Base-by-base conservation (phyloP, 2,329 filamentous ascomycete genomes). In the Helotiales sp. region DNA sequence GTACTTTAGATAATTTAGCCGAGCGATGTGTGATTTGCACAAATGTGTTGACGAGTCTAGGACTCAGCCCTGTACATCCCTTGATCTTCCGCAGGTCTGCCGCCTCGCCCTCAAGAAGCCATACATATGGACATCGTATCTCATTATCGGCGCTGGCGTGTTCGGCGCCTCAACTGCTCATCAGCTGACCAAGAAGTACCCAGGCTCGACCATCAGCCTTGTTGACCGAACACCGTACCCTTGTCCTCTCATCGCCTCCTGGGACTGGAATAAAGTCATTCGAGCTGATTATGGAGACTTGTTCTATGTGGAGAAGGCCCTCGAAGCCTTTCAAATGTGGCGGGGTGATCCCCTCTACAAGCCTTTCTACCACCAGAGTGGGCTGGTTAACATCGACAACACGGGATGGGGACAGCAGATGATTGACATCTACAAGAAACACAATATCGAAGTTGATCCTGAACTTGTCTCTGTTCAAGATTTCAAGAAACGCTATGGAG, bases 211-310 rank as follows among this genome's bases (percentile, higher is more conserved):
- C 10, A 79, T 85, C 61, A 80, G 77, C 1, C 73, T 85, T 6
- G 72, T 85, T 26, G 83, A 86, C 72, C 79, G 80, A 11, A 70
- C 76, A 1, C 72, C 74, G 11, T 71, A 67, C 24, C 81, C 83
- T 2, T 79, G 78, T n/a, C 72, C 75, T 1, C 66, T 75, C 47
- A 85, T 83, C 8, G 86, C 86, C 2, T 87, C 86, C 0, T 43
- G 40, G 40, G 40, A 43, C 86, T 83, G 85, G 78, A 88, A 87
- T 76, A 88, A 88, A 70, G 84, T 88, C 55, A 80, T 88, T 10
- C 83, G 86, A 66, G 84, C 85, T 17, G 86, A 88, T 71, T 88
- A 88, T 76, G 80, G 82, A 57, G 82, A 84, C 69, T 76, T 82
- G 0, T 79, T 87, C 8, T 88, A 88, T 77, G 84, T 82, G 73